Base-by-base conservation (phyloP, 345 rosid genomes). In the Brassica cretica region DNA sequence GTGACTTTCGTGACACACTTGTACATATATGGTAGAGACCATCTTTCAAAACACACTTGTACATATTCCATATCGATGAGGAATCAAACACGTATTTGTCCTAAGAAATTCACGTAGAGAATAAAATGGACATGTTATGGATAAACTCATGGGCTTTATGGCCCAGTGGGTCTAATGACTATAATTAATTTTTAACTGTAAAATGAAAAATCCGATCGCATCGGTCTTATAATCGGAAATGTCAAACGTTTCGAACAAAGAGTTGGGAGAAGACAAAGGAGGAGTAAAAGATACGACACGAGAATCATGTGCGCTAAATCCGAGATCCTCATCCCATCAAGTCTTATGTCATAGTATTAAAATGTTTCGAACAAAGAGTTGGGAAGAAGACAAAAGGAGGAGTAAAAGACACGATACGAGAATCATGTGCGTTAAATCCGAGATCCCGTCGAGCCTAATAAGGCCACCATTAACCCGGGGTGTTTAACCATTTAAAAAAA, bases 1-100 rank as follows among this genome's bases (percentile, higher is more conserved):
- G 90, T 81, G n/a, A 85, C 92, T n/a, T 93, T 46, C 78, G 67
- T 60, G 33, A 56, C 59, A 66, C 62, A 78, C 33, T 30, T 53
- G 1, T 56, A 11, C 56, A 12, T 30, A 30, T 30, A 30, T 30
- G 33, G 24, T 21, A 30, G 33, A 30, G 33, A 30, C 33, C 33
- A 30, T 30, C 33, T 30, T 30, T 30, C 33, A 30, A 30, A 30
- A 30, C 33, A 30, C 39, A 35, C 39, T 35, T 35, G 10, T 35
- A 35, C 39, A 35, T 66, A 55, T 44, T 4, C 2, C 15, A 44
- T 44, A 11, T 44, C n/a, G 5, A 44, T 12, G 14, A 44, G 4
- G n/a, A 44, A 44, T 44, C 8, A 44, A 10, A 44, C n/a, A 44
- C 4, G 15, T 44, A 4, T 11, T 44, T 44, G 14, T 11, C 5